These are phyloP conservation scores for Neoboletus subvelutipes DNA, from an alignment of 768 basidiomycete genomes.

Conservation along the genomic window DNA sequence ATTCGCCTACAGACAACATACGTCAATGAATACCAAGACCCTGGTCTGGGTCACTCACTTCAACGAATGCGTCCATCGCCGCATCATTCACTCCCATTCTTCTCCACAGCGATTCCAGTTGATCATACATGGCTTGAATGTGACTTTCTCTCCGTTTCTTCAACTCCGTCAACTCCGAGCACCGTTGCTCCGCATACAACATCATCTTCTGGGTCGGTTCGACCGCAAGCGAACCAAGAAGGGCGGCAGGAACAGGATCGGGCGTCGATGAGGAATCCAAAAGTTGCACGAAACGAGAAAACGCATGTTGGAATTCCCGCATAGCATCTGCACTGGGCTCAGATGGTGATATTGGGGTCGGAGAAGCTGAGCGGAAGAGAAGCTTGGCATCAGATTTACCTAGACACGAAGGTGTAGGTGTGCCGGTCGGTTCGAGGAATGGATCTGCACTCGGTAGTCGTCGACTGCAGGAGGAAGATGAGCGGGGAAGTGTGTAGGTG, in stretches of 20 bases:
- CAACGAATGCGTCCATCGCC: constrained; percentile 92
- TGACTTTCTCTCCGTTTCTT: constrained; percentile 75
- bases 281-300: constrained; percentile 61
- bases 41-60: constrained; percentile 36
- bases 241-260: constrained; percentile 20
- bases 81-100: constrained; percentile 76
- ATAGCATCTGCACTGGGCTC: constrained; percentile 13
- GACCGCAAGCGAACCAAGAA: constrained; percentile 46
- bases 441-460: constrained; percentile 24
- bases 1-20: constrained; percentile 36
- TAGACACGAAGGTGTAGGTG: constrained; percentile 51
- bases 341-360: constrained; percentile 8
- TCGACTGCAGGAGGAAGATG: constrained; percentile 37
- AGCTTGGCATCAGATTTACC: constrained; percentile 33
- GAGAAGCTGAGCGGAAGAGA: constrained; percentile 35
- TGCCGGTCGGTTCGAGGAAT: constrained; percentile 30
- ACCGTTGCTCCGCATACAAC: constrained; percentile 62
- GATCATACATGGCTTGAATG: constrained; percentile 93
- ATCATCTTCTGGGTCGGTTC: constrained; percentile 78
- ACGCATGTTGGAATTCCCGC: constrained; percentile 53
- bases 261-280: constrained; percentile 43
- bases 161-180: constrained; percentile 61
- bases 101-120: constrained; percentile 88
- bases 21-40: not conserved
- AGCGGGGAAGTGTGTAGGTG: constrained; percentile 43